phyloP scores from a whole-genome alignment of 2,329 filamentous ascomycete species.

The Berkeleyomyces rouxiae region DNA sequence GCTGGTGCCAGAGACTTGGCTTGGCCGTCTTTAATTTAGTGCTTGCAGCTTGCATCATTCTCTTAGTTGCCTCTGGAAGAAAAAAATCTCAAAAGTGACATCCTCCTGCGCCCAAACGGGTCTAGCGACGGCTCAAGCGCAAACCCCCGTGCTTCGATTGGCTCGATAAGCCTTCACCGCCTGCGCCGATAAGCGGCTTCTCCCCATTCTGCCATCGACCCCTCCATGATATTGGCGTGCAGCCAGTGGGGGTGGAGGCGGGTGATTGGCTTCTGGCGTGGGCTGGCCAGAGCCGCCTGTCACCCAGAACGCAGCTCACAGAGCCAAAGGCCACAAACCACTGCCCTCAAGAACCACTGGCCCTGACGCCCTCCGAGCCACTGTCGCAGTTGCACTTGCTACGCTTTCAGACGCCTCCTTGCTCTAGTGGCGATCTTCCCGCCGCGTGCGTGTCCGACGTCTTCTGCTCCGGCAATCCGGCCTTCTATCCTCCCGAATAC shows the following conservation, averaged over 20 bases:
- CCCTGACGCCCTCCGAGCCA: too few relatives aligned
- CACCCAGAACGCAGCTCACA: too few relatives aligned
- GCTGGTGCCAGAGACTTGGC: neutral
- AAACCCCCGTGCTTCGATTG: neutral
- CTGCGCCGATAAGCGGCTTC: neutral
- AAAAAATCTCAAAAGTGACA: slow-evolving; percentile 2
- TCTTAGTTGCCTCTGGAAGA: neutral
- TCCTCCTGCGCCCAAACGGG: neutral
- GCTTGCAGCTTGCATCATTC: neutral
- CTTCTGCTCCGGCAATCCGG: too few relatives aligned
- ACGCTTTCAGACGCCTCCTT: neutral
- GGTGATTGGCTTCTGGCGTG: neutral
- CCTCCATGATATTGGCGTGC: slow-evolving; percentile 3
- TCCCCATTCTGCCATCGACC: slow-evolving; percentile 8
- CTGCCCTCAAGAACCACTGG: too few relatives aligned
- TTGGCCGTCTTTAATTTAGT: neutral
- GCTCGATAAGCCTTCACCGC: slow-evolving; percentile 10
- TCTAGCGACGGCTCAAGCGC: slow-evolving; percentile 1
- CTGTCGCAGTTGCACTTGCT: too few relatives aligned
- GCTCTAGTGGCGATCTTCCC: neutral
- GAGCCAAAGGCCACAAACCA: too few relatives aligned
- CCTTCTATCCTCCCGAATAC: neutral
- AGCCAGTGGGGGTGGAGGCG: neutral
- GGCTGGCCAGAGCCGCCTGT: neutral
- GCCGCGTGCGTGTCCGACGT: too few relatives aligned